A percentile compares a stretch with the other conserved stretches of the same genome.
Conservation (phyloP, 805 yeast species). For the Ogataea haglerorum region DNA sequence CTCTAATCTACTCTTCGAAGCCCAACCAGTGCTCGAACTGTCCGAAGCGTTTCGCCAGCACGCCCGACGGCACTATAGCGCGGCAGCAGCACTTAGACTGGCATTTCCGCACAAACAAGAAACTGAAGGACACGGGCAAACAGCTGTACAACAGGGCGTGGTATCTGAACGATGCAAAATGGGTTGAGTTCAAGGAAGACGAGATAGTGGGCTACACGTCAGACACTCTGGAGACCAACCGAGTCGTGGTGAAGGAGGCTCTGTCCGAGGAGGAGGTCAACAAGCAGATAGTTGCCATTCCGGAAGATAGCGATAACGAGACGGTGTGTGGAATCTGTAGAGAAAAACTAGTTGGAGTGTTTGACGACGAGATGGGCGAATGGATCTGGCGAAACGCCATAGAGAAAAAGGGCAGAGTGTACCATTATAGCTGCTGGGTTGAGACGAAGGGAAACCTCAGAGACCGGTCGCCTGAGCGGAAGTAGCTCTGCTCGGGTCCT, state of each 20-base stretch:
- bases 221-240: slow-evolving; percentile 20
- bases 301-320: slow-evolving; percentile 58
- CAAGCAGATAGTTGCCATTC: slow-evolving; percentile 58
- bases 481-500: background rate
- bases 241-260: slow-evolving; percentile 17
- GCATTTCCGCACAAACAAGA: slow-evolving; percentile 91
- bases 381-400: slow-evolving; percentile 79
- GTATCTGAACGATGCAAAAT: slow-evolving; percentile 69
- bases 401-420: slow-evolving; percentile 41
- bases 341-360: slow-evolving; percentile 60
- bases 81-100: slow-evolving; percentile 81
- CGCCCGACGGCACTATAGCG: slow-evolving; percentile 48
- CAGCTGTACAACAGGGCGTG: slow-evolving; percentile 76
- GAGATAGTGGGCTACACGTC: slow-evolving; percentile 45
- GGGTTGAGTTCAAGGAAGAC: slow-evolving; percentile 71
- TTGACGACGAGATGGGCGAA: slow-evolving; percentile 71
- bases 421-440: slow-evolving; percentile 66
- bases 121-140: slow-evolving; percentile 45
- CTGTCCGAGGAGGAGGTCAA: slow-evolving; percentile 33
- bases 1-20: slow-evolving; percentile 51
- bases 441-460: slow-evolving; percentile 44
- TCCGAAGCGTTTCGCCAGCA: slow-evolving; percentile 76
- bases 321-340: slow-evolving; percentile 67
- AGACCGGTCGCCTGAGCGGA: slow-evolving; percentile 32
- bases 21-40: slow-evolving; percentile 86